Conservation (phyloP, 2,329 filamentous ascomycete species). For the Stemphylium lycopersici region DNA sequence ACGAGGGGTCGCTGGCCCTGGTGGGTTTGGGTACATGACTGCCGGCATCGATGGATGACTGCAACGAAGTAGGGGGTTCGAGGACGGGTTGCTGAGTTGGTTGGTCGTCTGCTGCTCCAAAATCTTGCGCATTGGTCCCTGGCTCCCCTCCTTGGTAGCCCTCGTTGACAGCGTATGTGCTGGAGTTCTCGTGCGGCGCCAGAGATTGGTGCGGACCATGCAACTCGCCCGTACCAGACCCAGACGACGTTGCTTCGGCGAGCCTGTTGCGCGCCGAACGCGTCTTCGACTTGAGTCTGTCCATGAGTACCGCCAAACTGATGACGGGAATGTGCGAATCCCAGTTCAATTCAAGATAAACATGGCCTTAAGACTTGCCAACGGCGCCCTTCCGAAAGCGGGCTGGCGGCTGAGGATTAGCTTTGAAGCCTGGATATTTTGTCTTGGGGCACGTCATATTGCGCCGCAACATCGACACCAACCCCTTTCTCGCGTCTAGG, state of each 20-base stretch:
- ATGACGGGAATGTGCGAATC: conserved; percentile 12
- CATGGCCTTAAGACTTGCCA: conserved; percentile 29
- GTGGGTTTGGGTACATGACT: conserved; percentile 37
- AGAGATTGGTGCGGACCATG: conserved; percentile 37
- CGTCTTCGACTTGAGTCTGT: conserved; percentile 43
- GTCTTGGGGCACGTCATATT: conserved; percentile 31
- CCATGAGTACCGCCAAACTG: conserved; percentile 30
- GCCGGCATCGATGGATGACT: conserved; percentile 46
- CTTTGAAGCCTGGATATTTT: conserved; percentile 26
- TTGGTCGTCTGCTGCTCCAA: conserved; percentile 30
- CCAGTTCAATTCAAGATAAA: conserved; percentile 20
- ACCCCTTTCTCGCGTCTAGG: conserved; percentile 21
- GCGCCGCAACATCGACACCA: conserved; percentile 18
- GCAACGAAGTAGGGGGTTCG: conserved; percentile 44
- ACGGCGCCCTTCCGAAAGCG: conserved; percentile 18
- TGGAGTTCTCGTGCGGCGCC: conserved; percentile 40
- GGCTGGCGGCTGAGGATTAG: conserved; percentile 20
- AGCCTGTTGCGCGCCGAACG: conserved; percentile 43
- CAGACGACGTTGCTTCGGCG: conserved; percentile 35
- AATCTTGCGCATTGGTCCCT: conserved; percentile 43
- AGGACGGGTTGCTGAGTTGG: conserved; percentile 27
- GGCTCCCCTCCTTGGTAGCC: conserved; percentile 35
- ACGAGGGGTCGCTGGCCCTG: conserved; percentile 25
- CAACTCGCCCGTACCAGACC: conserved; percentile 34
- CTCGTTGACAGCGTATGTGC: conserved; percentile 41